Evolutionary conservation across 2,329 filamentous ascomycete genomes (phyloP), one percentile per base, ranked within the genome.

Genomic region (Verticillium nubilum): DNA sequence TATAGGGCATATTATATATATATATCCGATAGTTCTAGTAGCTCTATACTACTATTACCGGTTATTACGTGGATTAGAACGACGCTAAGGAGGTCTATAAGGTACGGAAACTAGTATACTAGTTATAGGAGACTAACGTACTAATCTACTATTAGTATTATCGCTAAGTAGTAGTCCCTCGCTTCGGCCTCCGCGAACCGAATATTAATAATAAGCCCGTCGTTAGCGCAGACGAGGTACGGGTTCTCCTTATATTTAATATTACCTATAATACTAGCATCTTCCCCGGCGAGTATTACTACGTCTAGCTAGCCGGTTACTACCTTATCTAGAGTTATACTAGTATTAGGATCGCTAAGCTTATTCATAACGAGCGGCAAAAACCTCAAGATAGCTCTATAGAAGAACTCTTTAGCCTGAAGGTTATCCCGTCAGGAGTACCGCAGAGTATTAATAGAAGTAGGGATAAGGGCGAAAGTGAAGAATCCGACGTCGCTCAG

Each of bases 241-340:
- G 60, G 19, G 57, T 64, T 7, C 63, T 73, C 15, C 59, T 69
- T 2, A 66, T 52, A 0, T 72, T 71, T 12, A 74, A 73, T 29
- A 69, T 72, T 28, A 54, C 58, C 1, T 72, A 69, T 56, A 52
- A 73, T 50, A 67, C 56, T 0, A 58, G 61, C 17, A 63, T 68
- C 42, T 70, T 71, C 58, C 54, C 58, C 7, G 59, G 37, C 28
- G 59, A 71, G 59, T 47, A 62, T n/a, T 56, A 72, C 60, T 57
- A 60, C 17, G 60, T 70, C 33, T 5, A 68, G 7, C 58, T 72
- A 2, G 37, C 60, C 50, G 57, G 64, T 57, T 70, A 28, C 60
- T 72, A 74, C 52, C 54, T 70, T 35, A 56, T 68, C 54, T 56
- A 72, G 10, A 67, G 50, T 28, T 73, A 66, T 52, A 73, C 61